These are phyloP conservation scores for Tuber microsphaerosporum DNA, from an alignment of 495 filamentous ascomycete species.

Conservation along the genomic window DNA sequence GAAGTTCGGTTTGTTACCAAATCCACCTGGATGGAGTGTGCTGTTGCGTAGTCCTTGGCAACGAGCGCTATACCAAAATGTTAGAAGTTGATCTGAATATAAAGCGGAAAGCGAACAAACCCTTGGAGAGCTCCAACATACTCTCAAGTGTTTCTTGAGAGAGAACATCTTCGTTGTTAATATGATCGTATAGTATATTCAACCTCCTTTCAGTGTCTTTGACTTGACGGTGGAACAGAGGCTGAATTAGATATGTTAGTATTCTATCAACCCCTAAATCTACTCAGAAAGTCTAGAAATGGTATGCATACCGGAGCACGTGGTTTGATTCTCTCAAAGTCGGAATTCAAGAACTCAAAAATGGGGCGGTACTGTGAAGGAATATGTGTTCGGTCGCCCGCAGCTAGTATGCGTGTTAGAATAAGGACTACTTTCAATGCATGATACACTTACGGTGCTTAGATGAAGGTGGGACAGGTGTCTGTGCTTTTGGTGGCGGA, in stretches of 20 bases:
- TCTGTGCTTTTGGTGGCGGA: constrained; percentile 48
- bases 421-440: not conserved
- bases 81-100: constrained; percentile 42
- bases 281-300: not conserved
- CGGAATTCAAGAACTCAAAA: constrained; percentile 69
- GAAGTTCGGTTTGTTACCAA: constrained; percentile 73
- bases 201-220: constrained; percentile 88
- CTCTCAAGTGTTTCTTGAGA: constrained; percentile 71
- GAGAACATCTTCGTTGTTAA: constrained; percentile 89
- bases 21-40: constrained; percentile 66
- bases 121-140: constrained; percentile 46
- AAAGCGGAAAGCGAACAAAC: constrained; percentile 15
- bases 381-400: constrained; percentile 87
- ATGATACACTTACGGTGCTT: constrained; percentile 59
- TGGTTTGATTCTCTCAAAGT: constrained; percentile 80
- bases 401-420: constrained; percentile 46
- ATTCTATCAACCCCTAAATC: not conserved
- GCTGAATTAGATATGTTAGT: constrained; percentile 10
- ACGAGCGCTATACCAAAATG: constrained; percentile 59
- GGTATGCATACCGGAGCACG: constrained; percentile 56
- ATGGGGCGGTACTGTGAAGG: constrained; percentile 65
- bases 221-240: constrained; percentile 73
- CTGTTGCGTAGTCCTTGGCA: constrained; percentile 66
- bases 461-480: constrained; percentile 47
- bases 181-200: constrained; percentile 84